Percentiles rank a stretch among this genome's conserved stretches.
Evolutionary conservation across 192 early-diverging fungal species (phyloP).

Genomic region (Backusella mclennaniae): DNA sequence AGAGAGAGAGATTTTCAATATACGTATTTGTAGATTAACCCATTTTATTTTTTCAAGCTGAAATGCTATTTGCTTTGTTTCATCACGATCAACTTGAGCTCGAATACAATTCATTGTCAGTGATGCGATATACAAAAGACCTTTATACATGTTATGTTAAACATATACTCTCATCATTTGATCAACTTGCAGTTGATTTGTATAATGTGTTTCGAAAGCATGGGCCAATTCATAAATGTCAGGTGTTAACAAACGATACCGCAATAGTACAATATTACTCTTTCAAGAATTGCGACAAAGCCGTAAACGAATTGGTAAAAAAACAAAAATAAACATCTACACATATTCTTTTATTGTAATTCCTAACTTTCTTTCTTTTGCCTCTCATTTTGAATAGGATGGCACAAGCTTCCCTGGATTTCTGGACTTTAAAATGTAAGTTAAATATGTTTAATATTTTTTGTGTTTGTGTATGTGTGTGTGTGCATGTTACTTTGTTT

Average conservation of each 20-base stretch:
- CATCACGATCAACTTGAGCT: background rate
- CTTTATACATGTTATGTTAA: conserved; percentile 7
- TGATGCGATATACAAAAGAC: background rate
- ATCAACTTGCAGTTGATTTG: background rate
- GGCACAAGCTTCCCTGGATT: background rate
- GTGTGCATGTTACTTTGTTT: background rate
- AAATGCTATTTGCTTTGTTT: conserved; percentile 11
- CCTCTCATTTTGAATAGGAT: background rate
- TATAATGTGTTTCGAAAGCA: background rate
- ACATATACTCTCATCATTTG: background rate
- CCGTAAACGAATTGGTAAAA: background rate
- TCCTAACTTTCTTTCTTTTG: background rate
- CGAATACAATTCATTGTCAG: background rate
- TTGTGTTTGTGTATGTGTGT: background rate
- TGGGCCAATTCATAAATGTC: conserved; percentile 10
- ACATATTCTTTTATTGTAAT: background rate
- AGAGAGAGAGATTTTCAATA: too few species aligned
- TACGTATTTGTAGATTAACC: background rate
- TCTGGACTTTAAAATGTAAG: background rate
- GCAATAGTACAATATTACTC: conserved; percentile 1
- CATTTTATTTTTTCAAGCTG: background rate
- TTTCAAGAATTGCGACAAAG: conserved; percentile 5
- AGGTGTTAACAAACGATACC: background rate
- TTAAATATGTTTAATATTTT: background rate
- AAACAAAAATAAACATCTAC: background rate